These are phyloP conservation scores for Penicillium sp. DNA, from an alignment of 2,329 filamentous ascomycete species.

Conservation along the genomic window DNA sequence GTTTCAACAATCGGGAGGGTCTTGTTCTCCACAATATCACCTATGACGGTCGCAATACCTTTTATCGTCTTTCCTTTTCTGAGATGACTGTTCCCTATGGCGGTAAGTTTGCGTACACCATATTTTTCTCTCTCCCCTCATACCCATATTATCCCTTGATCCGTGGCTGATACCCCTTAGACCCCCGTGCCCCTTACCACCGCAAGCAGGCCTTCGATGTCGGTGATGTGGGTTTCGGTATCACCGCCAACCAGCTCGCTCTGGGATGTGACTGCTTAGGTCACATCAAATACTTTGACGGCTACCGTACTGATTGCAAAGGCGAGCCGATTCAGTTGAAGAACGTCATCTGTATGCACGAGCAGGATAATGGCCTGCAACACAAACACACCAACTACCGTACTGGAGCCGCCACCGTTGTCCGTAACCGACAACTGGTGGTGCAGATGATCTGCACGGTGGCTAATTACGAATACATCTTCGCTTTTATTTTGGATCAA, in stretches of 20 bases:
- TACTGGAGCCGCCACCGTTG: slow-evolving; percentile 57
- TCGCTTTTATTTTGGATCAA: slow-evolving; percentile 67
- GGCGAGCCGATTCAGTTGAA: slow-evolving; percentile 54
- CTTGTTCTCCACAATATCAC: slow-evolving; percentile 62
- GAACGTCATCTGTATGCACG: slow-evolving; percentile 64
- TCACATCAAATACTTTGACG: slow-evolving; percentile 62
- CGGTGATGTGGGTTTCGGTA: slow-evolving; percentile 61
- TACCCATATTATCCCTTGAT: background rate
- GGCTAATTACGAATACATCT: slow-evolving; percentile 68
- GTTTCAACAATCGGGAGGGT: slow-evolving; percentile 60
- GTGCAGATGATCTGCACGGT: slow-evolving; percentile 67
- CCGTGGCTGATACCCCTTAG: slow-evolving; percentile 22
- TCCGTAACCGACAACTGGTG: slow-evolving; percentile 61
- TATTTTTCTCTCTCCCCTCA: no score
- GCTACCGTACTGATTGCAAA: slow-evolving; percentile 53
- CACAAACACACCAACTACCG: slow-evolving; percentile 71
- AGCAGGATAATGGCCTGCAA: slow-evolving; percentile 63
- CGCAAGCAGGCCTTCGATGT: slow-evolving; percentile 67
- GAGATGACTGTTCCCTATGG: slow-evolving; percentile 57
- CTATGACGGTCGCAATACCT: slow-evolving; percentile 58
- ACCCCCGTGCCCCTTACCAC: slow-evolving; percentile 62
- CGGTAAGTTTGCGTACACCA: slow-evolving; percentile 22
- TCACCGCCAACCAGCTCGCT: slow-evolving; percentile 63
- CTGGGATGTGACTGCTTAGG: slow-evolving; percentile 67
- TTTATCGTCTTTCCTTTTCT: slow-evolving; percentile 61